A percentile compares a stretch with the other conserved stretches of the same genome.
Conservation (phyloP, 163 green algal species). For the Coccomyxa subellipsoidea region DNA sequence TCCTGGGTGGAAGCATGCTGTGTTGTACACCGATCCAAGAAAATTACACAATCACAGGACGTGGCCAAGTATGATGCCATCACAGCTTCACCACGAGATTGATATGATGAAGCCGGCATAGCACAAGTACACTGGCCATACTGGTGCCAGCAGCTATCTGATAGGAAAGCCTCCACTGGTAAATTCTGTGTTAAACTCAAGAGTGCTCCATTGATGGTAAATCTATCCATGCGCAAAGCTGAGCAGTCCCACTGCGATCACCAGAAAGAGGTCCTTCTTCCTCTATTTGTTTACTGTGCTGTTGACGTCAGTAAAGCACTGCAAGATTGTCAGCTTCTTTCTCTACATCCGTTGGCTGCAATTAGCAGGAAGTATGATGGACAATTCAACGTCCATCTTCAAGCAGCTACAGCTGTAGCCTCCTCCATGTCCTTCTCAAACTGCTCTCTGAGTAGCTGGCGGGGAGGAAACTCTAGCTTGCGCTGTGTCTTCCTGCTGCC, state of each 20-base stretch:
- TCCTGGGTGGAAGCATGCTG: neutral
- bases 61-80: neutral
- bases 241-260: no score
- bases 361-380: no score
- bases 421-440: neutral
- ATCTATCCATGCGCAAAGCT: no score
- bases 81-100: neutral
- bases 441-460: neutral
- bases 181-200: no score
- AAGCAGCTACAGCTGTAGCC: neutral
- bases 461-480: neutral
- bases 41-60: neutral
- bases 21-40: neutral
- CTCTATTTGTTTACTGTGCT: no score
- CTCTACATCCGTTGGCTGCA: no score
- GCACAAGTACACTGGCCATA: neutral
- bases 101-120: neutral
- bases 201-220: no score
- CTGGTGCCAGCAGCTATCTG: neutral
- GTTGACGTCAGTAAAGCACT: no score
- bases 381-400: no score
- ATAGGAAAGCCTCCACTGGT: no score
- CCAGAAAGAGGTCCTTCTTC: no score
- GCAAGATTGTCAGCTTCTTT: no score
- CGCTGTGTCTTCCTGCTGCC: conserved; percentile 40